These are phyloP conservation scores for Orbilia blumenaviensis DNA, from an alignment of 2,329 filamentous ascomycete species.

Conservation along the genomic window DNA sequence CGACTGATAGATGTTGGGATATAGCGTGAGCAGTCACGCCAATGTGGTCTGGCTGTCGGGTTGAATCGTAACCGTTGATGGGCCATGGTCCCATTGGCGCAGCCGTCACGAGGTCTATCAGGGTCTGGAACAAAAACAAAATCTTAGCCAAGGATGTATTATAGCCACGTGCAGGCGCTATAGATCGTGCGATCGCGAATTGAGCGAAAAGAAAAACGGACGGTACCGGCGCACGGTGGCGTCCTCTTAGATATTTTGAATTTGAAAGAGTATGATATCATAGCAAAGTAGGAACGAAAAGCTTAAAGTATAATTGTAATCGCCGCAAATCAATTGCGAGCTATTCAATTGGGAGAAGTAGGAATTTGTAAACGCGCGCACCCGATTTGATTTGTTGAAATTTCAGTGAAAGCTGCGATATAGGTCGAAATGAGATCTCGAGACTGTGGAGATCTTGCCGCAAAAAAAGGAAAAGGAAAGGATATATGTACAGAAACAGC, in stretches of 20 bases:
- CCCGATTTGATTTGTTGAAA: slow-evolving; percentile 7
- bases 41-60: slow-evolving; percentile 33
- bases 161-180: slow-evolving; percentile 3
- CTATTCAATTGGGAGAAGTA: background rate
- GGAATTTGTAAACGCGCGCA: background rate
- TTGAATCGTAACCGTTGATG: slow-evolving; percentile 13
- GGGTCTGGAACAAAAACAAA: slow-evolving; percentile 4
- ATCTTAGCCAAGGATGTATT: background rate
- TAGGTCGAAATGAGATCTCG: background rate
- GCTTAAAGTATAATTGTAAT: too few relatives aligned
- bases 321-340: too few relatives aligned
- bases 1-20: slow-evolving; percentile 15
- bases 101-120: slow-evolving; percentile 1
- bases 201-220: background rate
- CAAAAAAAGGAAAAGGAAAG: background rate
- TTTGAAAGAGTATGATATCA: slow-evolving; percentile 7
- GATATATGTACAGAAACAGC: slow-evolving; percentile 4
- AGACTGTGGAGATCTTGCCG: background rate
- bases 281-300: too few relatives aligned
- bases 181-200: slow-evolving; percentile 1
- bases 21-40: slow-evolving; percentile 30
- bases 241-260: background rate
- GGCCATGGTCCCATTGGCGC: too few relatives aligned
- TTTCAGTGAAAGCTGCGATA: background rate
- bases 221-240: background rate